Percentiles rank a stretch among this genome's conserved stretches.
Evolutionary conservation across 441 rosid species (phyloP).

Genomic region (Isatis lusitanica): DNA sequence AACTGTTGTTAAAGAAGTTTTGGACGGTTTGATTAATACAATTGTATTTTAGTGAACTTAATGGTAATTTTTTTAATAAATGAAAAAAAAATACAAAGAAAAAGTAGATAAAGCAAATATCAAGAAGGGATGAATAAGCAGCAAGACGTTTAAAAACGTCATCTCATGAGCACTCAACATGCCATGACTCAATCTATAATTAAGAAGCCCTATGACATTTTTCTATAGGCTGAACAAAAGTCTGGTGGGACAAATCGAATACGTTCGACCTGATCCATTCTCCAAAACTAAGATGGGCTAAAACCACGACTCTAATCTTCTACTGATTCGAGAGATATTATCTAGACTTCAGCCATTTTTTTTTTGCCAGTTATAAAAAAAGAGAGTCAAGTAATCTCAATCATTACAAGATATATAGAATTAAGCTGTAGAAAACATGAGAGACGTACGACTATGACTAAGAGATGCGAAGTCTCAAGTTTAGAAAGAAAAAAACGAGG

Average conservation of each 20-base stretch:
- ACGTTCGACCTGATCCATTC: neutral
- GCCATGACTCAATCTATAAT: neutral
- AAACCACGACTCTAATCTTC: neutral
- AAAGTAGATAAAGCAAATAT: neutral
- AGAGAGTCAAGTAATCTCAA: neutral
- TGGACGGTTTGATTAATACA: neutral
- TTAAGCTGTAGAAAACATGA: neutral
- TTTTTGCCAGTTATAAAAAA: neutral
- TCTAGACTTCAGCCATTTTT: neutral
- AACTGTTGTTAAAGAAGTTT: neutral
- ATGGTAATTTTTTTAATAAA: neutral
- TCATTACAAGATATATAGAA: neutral
- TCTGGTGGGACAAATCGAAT: neutral
- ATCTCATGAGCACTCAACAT: neutral
- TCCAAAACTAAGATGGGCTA: neutral
- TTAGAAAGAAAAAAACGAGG: neutral
- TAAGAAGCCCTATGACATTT: neutral
- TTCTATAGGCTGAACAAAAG: neutral
- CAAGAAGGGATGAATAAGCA: neutral
- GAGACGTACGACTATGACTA: neutral
- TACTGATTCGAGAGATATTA: neutral
- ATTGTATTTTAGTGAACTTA: neutral
- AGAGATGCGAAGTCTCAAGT: neutral
- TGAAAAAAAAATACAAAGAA: neutral
- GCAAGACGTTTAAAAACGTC: neutral